These are phyloP conservation scores for Lyophyllum atratum DNA, from an alignment of 768 basidiomycete genomes.

Conservation along the genomic window DNA sequence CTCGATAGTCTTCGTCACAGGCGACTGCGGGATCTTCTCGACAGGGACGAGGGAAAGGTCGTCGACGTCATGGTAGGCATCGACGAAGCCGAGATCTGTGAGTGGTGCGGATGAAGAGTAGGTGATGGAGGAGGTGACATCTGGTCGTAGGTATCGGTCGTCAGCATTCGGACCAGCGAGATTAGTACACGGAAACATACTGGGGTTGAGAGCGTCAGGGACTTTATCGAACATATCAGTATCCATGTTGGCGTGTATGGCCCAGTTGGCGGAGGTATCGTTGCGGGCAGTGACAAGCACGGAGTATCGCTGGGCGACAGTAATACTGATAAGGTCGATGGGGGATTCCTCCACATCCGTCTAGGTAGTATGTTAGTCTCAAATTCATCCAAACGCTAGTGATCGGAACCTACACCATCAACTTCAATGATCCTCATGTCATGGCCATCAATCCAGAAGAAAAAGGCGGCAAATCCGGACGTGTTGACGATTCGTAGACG, in stretches of 20 bases:
- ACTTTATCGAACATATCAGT: slow-evolving; percentile 85
- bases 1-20: slow-evolving; percentile 58
- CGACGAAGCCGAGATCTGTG: slow-evolving; percentile 54
- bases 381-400: not conserved
- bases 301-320: slow-evolving; percentile 93
- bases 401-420: slow-evolving; percentile 63
- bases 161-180: too few species aligned
- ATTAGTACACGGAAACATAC: too few species aligned
- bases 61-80: slow-evolving; percentile 60
- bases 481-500: slow-evolving; percentile 86
- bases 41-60: slow-evolving; percentile 75
- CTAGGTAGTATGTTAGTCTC: slow-evolving; percentile 30
- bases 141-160: slow-evolving; percentile 33
- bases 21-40: slow-evolving; percentile 46
- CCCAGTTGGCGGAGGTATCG: slow-evolving; percentile 83
- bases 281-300: slow-evolving; percentile 90
- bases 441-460: slow-evolving; percentile 89
- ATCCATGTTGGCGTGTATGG: slow-evolving; percentile 91
- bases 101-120: slow-evolving; percentile 60
- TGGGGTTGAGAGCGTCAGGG: slow-evolving; percentile 72
- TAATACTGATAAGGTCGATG: slow-evolving; percentile 69
- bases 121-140: slow-evolving; percentile 81
- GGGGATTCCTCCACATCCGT: slow-evolving; percentile 77
- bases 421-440: slow-evolving; percentile 84
- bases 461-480: slow-evolving; percentile 73